These are phyloP conservation scores for Alectoria sarmentosa DNA, from an alignment of 495 filamentous ascomycete species.

Conservation along the genomic window DNA sequence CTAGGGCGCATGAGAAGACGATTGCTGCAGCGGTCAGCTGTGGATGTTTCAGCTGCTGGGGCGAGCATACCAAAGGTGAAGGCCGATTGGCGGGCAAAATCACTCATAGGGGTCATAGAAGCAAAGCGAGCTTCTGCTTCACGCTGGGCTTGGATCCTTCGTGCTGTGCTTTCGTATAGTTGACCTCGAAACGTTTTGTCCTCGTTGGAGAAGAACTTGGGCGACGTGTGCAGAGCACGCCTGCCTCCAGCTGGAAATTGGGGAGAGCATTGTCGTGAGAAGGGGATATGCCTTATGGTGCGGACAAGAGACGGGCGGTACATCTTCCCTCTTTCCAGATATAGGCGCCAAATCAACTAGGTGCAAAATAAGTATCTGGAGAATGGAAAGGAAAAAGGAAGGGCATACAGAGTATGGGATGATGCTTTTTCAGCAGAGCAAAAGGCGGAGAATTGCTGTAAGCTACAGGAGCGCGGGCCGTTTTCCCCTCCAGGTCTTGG, in stretches of 20 bases:
- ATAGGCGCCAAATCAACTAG: too few species aligned
- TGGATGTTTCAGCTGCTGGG: conserved; percentile 6
- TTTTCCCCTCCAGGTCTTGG: background rate
- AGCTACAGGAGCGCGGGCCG: too few species aligned
- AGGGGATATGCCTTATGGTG: background rate
- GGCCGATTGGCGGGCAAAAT: conserved; percentile 49
- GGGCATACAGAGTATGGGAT: background rate
- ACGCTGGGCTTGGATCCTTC: conserved; percentile 67
- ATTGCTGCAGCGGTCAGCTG: conserved; percentile 37
- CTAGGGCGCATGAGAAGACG: conserved; percentile 50
- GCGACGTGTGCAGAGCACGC: conserved; percentile 10
- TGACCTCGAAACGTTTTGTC: conserved; percentile 70
- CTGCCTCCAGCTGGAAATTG: background rate
- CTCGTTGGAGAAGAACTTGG: conserved; percentile 23
- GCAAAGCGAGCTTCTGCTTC: conserved; percentile 61
- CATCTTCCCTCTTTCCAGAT: conserved; percentile 4
- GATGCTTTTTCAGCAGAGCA: background rate
- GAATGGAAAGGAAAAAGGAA: background rate
- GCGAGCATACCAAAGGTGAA: conserved; percentile 54
- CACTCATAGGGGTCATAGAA: conserved; percentile 44
- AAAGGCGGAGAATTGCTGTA: too few species aligned
- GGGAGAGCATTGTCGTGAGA: conserved; percentile 11
- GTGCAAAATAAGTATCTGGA: background rate
- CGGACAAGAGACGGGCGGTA: conserved; percentile 13
- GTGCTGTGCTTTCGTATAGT: conserved; percentile 74